phyloP scores from a whole-genome alignment of 2,329 filamentous ascomycete genomes.

The Ophiostoma sp. region DNA sequence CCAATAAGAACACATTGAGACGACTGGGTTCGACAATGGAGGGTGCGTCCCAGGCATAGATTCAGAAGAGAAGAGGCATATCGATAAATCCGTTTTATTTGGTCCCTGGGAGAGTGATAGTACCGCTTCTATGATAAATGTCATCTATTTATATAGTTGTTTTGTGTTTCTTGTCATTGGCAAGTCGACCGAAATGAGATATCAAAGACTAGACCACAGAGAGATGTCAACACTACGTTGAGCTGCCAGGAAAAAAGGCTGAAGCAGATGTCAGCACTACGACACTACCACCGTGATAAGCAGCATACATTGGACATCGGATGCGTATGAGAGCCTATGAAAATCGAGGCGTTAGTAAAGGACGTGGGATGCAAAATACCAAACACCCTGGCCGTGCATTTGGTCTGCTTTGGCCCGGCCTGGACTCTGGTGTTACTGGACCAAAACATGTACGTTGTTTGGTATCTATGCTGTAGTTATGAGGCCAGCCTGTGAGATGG shows the following conservation, averaged over 20 bases:
- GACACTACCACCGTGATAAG: neutral
- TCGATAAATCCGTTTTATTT: too few relatives aligned
- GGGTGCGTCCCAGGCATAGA: too few relatives aligned
- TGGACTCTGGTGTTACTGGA: too few relatives aligned
- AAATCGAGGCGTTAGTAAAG: neutral
- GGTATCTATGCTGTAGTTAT: neutral
- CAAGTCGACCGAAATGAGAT: too few relatives aligned
- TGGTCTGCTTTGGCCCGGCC: too few relatives aligned
- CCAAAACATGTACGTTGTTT: neutral
- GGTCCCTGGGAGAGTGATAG: too few relatives aligned
- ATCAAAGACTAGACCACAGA: neutral
- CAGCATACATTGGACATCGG: neutral
- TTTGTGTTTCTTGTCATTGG: too few relatives aligned
- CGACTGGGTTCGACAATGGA: too few relatives aligned
- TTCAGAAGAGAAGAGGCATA: too few relatives aligned
- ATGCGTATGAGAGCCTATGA: neutral
- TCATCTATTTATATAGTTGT: too few relatives aligned
- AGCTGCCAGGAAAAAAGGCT: neutral
- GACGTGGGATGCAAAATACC: neutral
- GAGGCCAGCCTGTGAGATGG: neutral
- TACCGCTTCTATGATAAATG: too few relatives aligned
- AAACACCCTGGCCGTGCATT: neutral
- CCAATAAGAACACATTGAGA: too few relatives aligned
- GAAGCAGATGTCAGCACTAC: neutral
- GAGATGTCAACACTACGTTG: neutral